Evolutionary conservation across 768 basidiomycete genomes (phyloP), one percentile per base, ranked within the genome.

Genomic region (Dacryopinax spathularia): DNA sequence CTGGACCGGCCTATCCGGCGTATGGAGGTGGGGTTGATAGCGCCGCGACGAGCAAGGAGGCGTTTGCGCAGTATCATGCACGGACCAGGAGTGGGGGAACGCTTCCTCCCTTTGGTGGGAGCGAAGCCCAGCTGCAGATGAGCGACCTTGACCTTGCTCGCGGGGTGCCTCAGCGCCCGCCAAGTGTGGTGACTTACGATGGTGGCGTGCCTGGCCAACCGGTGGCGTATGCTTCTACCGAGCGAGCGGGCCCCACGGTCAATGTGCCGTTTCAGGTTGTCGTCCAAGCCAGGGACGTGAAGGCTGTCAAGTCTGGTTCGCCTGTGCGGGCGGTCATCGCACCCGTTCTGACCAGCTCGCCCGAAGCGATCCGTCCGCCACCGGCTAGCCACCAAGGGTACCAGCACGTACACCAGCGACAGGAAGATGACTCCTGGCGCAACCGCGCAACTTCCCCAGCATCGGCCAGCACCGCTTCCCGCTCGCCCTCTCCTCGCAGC

Each of bases 41-140:
- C 29, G 48, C 48, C 12, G 48, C 48, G 25, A 56, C 48, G 48
- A 56, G 48, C 48, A 56, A 56, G 29, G 48, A 56, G 48, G 48
- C 48, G 25, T 56, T 56, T 29, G 48, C 48, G 13, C 48, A 56
- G 13, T 56, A 56, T 20, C 48, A 37, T 10, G 36, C 13, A 3
- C 48, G 13, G 25, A 5, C 13, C 13, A 44, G 43, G 13, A 7
- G 25, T 10, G 48, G 13, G 22, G n/a, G n/a, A n/a, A n/a, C n/a
- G n/a, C n/a, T n/a, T n/a, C n/a, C n/a, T n/a, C n/a, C n/a, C n/a
- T n/a, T n/a, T n/a, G n/a, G n/a, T n/a, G n/a, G n/a, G n/a, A n/a
- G n/a, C n/a, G 29, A 25, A 22, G 48, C 48, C 25, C 25, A 6
- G 13, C 22, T 56, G 48, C 48, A 56, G 48, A 56, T 56, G 48